Base-by-base conservation (phyloP, 2,329 filamentous ascomycete genomes). In the Periconia sp. region DNA sequence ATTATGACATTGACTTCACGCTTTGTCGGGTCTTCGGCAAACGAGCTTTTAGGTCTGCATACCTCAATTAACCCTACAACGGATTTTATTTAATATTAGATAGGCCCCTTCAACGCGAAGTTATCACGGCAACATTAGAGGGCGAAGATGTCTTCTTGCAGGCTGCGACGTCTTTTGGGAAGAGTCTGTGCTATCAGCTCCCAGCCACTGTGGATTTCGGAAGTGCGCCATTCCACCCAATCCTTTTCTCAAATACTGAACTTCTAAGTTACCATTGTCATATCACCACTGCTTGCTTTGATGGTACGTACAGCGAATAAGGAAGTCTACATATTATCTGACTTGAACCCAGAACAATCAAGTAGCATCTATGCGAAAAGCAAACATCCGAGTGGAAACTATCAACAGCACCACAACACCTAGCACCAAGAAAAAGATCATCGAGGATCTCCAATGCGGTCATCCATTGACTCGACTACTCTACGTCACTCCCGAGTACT, bases 141-240 rank as follows among this genome's bases (percentile, higher is more conserved):
- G 87, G 89, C 12, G 80, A 92, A 50, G 92, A 97, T 85, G 87
- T 97, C 30, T 96, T 95, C 63, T 81, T 97, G 1, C 92, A 96
- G 70, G 92, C 92, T 33, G 88, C 88, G 40, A 92, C 88, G 3
- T 89, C 87, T 8, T 96, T 96, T 68, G 92, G 92, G 29, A 96
- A 96, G 71, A 95, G 89, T 62, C 71, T 96, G 39, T 96, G 92
- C 73, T 96, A 92, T 65, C 92, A 96, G 67, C 78, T 96, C 1
- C 92, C 92, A 7, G 92, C 92, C 17, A 85, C 96, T 22, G 85
- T 96, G 43, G 87, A 92, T 60, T 83, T 86, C 68, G 92, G 92
- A 53, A 90, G 88, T 91, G 74, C 62, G 85, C 80, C 5, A 22
- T 21, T 22, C 3, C 3, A n/a, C 19, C 10, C 23, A 28, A n/a